Evolutionary conservation across 2,329 filamentous ascomycete species (phyloP).

Genomic region (Cadophora sp.): DNA sequence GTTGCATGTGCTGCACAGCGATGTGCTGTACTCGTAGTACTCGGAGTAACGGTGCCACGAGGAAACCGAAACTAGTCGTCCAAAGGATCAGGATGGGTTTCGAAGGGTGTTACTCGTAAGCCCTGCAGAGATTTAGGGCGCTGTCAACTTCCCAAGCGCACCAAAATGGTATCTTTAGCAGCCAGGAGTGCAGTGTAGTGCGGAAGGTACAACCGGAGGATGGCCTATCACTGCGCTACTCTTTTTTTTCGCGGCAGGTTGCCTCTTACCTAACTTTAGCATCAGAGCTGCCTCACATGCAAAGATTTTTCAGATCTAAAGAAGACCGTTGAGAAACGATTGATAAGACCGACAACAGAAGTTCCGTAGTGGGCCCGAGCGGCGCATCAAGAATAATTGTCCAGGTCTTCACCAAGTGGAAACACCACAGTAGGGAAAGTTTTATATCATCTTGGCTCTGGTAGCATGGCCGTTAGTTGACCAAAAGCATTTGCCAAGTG

Average conservation of each 20-base stretch:
- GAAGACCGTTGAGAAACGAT: neutral
- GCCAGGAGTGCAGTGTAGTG: neutral
- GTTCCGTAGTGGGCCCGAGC: neutral
- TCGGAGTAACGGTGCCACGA: neutral
- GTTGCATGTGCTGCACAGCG: neutral
- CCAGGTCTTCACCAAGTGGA: neutral
- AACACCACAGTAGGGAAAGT: neutral
- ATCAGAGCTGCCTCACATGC: neutral
- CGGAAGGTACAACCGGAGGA: no score
- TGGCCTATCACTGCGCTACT: neutral
- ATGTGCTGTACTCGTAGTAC: neutral
- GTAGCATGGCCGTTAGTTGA: neutral
- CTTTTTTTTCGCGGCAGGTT: neutral
- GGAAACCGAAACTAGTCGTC: neutral
- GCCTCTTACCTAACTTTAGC: neutral
- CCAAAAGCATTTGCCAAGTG: slow-evolving; percentile 6
- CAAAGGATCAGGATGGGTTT: neutral
- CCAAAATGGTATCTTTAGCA: neutral
- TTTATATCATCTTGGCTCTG: neutral
- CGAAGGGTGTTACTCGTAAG: no score
- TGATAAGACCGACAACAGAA: neutral
- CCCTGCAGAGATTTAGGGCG: neutral
- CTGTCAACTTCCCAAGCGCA: neutral
- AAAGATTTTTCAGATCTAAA: neutral
- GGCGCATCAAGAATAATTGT: neutral